Base-by-base conservation (phyloP, 371 early-diverging fungal species). In the Mucor saturninus region DNA sequence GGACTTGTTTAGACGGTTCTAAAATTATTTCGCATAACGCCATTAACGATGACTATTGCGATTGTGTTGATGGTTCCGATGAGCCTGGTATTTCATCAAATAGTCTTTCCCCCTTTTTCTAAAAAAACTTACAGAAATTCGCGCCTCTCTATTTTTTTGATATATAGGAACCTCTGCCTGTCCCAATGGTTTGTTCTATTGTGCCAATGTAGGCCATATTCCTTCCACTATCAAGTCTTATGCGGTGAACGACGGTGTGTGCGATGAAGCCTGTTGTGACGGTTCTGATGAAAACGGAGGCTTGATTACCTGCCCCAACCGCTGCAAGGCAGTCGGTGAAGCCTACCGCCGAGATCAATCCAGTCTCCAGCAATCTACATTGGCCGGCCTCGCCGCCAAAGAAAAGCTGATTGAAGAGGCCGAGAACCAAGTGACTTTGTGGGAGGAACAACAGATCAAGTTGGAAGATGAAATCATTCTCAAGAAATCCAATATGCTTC, bases 11-110 rank as follows among this genome's bases (percentile, higher is more conserved):
- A 28, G 94, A 95, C 65, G 86, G 87, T 13, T 86, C 90, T 6
- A 80, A 83, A 58, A 66, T 63, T 8, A 89, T 96, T 35, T 80
- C 90, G 1, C 85, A 80, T 58, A 61, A 76, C 4, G 85, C 89
- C 0, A 89, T 98, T 32, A 98, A 98, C 64, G 97, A 96, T 73
- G 95, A 97, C 73, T 98, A 92, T 69, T 98, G 98, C 75, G 97
- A 98, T 77, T 98, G 98, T 64, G 69, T 75, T 35, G 98, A 98
- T 73, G 96, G 96, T 6, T 92, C 92, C 11, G 98, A 98, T 75
- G 98, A 98, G 64, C 95, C 96, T 59, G 98, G 96, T 85, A 77
- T 26, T 46, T 28, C 43, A 42, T 21, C 21, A 21, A 21, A 1
- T 21, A 21, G 21, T 21, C 21, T 1, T 21, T 21, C 21, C 1